These are phyloP conservation scores for Vigna trinervia DNA, from an alignment of 306 rosid genomes.

Conservation along the genomic window DNA sequence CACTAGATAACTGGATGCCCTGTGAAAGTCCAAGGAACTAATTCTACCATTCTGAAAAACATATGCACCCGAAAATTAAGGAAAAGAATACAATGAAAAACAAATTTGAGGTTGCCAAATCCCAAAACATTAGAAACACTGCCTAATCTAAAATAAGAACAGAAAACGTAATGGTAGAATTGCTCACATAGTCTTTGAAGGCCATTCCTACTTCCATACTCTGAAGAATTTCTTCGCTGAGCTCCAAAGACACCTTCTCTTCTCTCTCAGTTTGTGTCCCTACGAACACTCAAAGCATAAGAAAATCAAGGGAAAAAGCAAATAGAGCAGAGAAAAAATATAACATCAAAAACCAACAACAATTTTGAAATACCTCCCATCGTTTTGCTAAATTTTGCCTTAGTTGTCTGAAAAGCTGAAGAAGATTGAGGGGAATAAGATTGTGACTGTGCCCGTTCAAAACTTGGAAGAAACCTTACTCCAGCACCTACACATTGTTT, in stretches of 20 bases:
- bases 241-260: constrained; percentile 91
- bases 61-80: background rate
- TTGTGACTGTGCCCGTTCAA: background rate
- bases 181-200: constrained; percentile 84
- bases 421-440: constrained; percentile 13
- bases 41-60: constrained; percentile 77
- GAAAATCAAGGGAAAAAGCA: background rate
- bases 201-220: constrained; percentile 99
- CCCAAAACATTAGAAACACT: background rate
- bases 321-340: background rate
- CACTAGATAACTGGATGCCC: constrained; percentile 81
- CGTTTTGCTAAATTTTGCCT: background rate
- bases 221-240: constrained; percentile 88
- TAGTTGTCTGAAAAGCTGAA: background rate
- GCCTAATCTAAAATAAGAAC: background rate
- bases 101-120: background rate
- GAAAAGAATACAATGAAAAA: background rate
- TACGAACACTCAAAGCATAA: constrained; percentile 16
- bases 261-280: constrained; percentile 79
- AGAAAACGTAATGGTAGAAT: background rate
- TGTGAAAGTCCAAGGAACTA: constrained; percentile 91
- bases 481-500: background rate
- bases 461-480: background rate
- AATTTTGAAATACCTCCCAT: constrained; percentile 62
- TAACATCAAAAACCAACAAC: background rate